Conservation (phyloP, 208 protist genomes). For the Phytomonas francai region DNA sequence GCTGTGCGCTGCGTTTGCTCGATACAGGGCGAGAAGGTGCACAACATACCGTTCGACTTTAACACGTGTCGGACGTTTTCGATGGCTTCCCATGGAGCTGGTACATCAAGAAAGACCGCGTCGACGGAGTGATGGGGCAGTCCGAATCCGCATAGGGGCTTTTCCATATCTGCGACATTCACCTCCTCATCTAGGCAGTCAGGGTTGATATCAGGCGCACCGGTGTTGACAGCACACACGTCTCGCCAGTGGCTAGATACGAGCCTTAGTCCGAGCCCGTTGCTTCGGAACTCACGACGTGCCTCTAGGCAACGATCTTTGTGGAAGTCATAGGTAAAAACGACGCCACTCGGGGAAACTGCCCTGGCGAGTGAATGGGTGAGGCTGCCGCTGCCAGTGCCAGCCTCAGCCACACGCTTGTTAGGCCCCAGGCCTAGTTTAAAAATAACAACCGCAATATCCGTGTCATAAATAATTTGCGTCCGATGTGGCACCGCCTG, state of each 20-base stretch:
- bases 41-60: constrained; percentile 75
- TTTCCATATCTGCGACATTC: constrained; percentile 31
- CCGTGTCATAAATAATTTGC: constrained; percentile 89
- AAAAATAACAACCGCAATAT: constrained; percentile 83
- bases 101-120: constrained; percentile 91
- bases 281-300: constrained; percentile 64
- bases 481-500: constrained; percentile 85
- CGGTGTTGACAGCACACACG: constrained; percentile 42
- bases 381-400: constrained; percentile 86
- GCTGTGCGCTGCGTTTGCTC: constrained; percentile 89
- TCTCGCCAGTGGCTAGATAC: constrained; percentile 76
- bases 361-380: constrained; percentile 78
- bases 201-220: constrained; percentile 13
- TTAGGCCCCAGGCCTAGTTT: constrained; percentile 71
- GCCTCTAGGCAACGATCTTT: constrained; percentile 70
- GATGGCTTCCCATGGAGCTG: constrained; percentile 80
- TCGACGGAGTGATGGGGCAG: constrained; percentile 66
- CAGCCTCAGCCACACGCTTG: constrained; percentile 76
- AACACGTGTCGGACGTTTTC: constrained; percentile 82
- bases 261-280: constrained; percentile 44
- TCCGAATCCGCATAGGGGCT: constrained; percentile 58
- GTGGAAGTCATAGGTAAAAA: constrained; percentile 90
- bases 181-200: constrained; percentile 15
- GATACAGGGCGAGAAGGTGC: constrained; percentile 92
- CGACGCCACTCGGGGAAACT: constrained; percentile 69